A percentile compares a stretch with the other conserved stretches of the same genome.
phyloP scores from a whole-genome alignment of 176 grass and related monocot genomes.

The Zea mays region Zm-B73-REFERENCE-NAM-5.0 NC_050099.1:183877001-183877500 shows the following conservation, averaged over 20 bases:
- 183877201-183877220: too few species aligned
- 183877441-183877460: conserved; percentile 18
- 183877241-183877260: conserved; percentile 31
- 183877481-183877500: conserved; percentile 42
- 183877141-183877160: too few species aligned
- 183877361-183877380: conserved; percentile 57
- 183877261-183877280: conserved; percentile 6
- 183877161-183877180: too few species aligned
- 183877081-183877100: too few species aligned
- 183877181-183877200: too few species aligned
- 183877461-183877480: neutral
- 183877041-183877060: too few species aligned
- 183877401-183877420: conserved; percentile 11
- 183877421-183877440: conserved; percentile 18
- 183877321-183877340: conserved; percentile 58
- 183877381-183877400: conserved; percentile 49
- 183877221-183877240: conserved; percentile 25
- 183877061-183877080: too few species aligned
- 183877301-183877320: conserved; percentile 46
- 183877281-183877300: conserved; percentile 38
- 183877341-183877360: conserved; percentile 52
- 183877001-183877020: too few species aligned
- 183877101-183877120: too few species aligned
- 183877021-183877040: too few species aligned
- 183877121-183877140: too few species aligned